Conservation (phyloP, 768 basidiomycete species). For the Clitopilus passeckerianus region DNA sequence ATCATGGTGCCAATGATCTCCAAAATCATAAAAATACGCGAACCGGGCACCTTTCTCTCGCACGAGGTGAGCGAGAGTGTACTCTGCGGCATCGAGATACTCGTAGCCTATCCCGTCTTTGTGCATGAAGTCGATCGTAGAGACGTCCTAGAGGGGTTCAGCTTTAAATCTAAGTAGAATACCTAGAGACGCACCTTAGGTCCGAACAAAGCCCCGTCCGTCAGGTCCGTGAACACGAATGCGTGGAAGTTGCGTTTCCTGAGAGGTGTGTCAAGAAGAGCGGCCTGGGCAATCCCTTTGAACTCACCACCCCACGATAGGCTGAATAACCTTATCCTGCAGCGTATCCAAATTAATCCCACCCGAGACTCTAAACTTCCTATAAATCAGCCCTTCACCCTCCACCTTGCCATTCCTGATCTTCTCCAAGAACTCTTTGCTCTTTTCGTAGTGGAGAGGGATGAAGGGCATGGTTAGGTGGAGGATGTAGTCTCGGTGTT, state of each 20-base stretch:
- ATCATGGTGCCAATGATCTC: conserved; percentile 25
- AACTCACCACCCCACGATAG: conserved; percentile 26
- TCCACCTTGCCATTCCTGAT: background rate
- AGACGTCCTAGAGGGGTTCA: conserved; percentile 2
- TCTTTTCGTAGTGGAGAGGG: background rate
- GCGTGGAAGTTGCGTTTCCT: conserved; percentile 26
- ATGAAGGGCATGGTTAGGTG: background rate
- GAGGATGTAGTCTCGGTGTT: background rate
- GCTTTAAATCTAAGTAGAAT: background rate
- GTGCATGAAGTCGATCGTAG: conserved; percentile 15
- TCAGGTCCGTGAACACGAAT: conserved; percentile 25
- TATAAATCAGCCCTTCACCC: background rate
- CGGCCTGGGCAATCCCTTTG: too few species aligned
- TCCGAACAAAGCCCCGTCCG: conserved; percentile 25
- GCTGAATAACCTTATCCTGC: conserved; percentile 28
- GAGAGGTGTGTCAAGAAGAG: too few species aligned
- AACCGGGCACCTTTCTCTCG: conserved; percentile 22
- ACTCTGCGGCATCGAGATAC: conserved; percentile 23
- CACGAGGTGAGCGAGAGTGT: conserved; percentile 23
- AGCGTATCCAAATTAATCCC: conserved; percentile 25
- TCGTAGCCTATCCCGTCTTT: conserved; percentile 22
- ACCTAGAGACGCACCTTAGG: conserved; percentile 16
- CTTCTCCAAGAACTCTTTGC: background rate
- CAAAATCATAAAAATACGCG: conserved; percentile 27
- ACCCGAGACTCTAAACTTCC: conserved; percentile 23